Conservation (phyloP, 768 basidiomycete genomes). For the Tylopilus cervinicoccineus region DNA sequence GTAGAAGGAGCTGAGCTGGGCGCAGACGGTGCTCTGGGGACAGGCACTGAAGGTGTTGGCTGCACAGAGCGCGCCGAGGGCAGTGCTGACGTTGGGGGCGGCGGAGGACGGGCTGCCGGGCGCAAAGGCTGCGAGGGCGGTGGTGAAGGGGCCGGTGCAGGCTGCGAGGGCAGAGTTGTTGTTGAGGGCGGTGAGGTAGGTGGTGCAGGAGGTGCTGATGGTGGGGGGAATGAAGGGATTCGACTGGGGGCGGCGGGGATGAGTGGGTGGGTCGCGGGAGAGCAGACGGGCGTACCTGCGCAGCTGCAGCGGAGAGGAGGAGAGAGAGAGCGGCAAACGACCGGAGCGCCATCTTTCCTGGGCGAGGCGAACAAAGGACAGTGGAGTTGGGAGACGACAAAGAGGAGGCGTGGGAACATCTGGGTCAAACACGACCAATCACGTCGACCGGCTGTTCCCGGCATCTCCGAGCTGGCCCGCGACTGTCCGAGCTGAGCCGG, state of each 20-base stretch:
- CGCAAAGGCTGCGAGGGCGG: constrained; percentile 52
- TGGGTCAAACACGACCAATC: constrained; percentile 8
- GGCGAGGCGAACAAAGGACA: no score
- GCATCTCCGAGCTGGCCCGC: no score
- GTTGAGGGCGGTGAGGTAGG: constrained; percentile 64
- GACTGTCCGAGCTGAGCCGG: no score
- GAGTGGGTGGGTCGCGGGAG: no score
- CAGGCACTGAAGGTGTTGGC: constrained; percentile 45
- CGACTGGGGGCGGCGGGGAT: constrained; percentile 22
- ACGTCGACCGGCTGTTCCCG: no score
- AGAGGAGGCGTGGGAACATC: neutral
- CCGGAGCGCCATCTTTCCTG: constrained; percentile 47
- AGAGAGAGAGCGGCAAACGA: constrained; percentile 50
- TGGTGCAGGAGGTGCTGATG: constrained; percentile 51
- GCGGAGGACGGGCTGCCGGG: constrained; percentile 41
- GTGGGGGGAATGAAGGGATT: constrained; percentile 64
- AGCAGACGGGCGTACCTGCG: no score
- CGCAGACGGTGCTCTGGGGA: constrained; percentile 52
- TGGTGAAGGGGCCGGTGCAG: constrained; percentile 63
- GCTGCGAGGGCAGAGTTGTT: constrained; percentile 47
- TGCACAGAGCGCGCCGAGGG: constrained; percentile 57
- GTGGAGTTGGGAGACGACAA: no score
- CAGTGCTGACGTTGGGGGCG: constrained; percentile 42
- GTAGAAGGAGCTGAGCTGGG: constrained; percentile 66
- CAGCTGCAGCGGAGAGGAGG: constrained; percentile 47